These are phyloP conservation scores for Moricandia moricandioides DNA, from an alignment of 345 rosid genomes.

Conservation along the genomic window DNA sequence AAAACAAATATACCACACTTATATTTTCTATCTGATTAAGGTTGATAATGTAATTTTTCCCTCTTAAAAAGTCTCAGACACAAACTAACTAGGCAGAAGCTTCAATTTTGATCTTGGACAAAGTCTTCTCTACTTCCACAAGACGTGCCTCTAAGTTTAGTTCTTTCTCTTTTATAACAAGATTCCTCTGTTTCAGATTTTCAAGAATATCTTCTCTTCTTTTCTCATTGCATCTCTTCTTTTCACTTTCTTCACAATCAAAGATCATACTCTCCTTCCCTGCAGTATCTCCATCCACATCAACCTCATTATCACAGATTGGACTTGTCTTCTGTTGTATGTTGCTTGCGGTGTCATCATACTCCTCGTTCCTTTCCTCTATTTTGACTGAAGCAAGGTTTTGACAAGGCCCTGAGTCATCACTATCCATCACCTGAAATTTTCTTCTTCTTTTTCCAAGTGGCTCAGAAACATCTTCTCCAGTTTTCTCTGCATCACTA, in stretches of 20 bases:
- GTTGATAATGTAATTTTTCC: too few relatives aligned
- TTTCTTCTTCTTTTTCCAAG: slow-evolving; percentile 17
- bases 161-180: not conserved
- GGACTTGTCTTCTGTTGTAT: not conserved
- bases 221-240: not conserved
- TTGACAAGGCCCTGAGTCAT: not conserved
- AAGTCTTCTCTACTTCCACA: not conserved
- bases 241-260: not conserved
- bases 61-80: not conserved
- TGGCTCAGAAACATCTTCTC: not conserved
- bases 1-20: too few relatives aligned
- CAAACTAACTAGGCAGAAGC: slow-evolving; percentile 9
- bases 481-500: not conserved
- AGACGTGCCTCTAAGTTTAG: not conserved
- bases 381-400: slow-evolving; percentile 3
- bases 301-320: slow-evolving; percentile 1
- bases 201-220: slow-evolving; percentile 4
- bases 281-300: not conserved
- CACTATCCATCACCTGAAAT: slow-evolving; percentile 14
- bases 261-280: not conserved
- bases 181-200: slow-evolving; percentile 1
- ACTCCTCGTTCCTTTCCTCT: not conserved
- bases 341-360: not conserved
- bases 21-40: too few relatives aligned
- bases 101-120: not conserved